These are phyloP conservation scores for Hydrangea macrophylla DNA, from an alignment of 148 eudicot species.

Conservation along the genomic window DNA sequence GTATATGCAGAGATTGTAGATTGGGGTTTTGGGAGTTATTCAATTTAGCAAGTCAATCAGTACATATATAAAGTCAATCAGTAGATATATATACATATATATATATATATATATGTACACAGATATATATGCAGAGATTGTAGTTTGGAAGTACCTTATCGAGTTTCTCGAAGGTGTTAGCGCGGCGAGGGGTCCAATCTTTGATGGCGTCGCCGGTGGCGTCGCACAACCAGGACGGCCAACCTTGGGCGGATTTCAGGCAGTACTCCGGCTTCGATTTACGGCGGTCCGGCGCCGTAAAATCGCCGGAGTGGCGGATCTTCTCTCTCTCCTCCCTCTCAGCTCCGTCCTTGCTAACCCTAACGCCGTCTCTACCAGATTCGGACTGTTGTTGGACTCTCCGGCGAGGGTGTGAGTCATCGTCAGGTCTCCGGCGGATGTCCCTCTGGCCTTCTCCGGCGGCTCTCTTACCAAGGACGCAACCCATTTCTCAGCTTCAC, in stretches of 20 bases:
- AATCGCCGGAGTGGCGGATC: slow-evolving; percentile 22
- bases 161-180: slow-evolving; percentile 66
- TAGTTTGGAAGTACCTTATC: no score
- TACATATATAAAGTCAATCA: no score
- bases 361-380: no score
- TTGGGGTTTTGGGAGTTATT: no score
- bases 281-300: slow-evolving; percentile 27
- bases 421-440: no score
- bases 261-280: slow-evolving; percentile 38
- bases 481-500: slow-evolving; percentile 66
- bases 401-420: no score
- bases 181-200: slow-evolving; percentile 71
- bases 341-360: slow-evolving; percentile 3
- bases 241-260: slow-evolving; percentile 42
- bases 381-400: no score
- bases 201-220: slow-evolving; percentile 61
- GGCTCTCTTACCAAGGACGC: slow-evolving; percentile 38
- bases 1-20: no score
- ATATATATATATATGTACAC: no score
- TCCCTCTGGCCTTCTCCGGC: slow-evolving; percentile 25
- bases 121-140: no score
- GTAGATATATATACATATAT: no score
- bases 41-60: no score
- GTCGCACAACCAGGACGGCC: slow-evolving; percentile 71
- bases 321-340: slow-evolving; percentile 11